Evolutionary conservation across 192 early-diverging fungal genomes (phyloP).

Genomic region (Entrophospora sp.): DNA sequence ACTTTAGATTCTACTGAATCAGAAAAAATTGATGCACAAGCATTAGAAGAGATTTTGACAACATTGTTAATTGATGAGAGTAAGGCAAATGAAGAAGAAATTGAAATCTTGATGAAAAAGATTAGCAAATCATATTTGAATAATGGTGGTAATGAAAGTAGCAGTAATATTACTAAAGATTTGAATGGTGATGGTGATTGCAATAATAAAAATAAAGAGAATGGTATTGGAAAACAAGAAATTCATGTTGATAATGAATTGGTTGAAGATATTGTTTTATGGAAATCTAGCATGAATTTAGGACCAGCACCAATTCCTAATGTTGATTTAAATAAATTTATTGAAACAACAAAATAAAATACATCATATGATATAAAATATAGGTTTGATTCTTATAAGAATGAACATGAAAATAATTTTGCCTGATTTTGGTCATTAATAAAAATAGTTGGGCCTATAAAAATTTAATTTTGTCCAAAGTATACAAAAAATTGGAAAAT

Average conservation of each 20-base stretch:
- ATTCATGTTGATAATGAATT: conserved; percentile 26
- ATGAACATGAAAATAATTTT: no score
- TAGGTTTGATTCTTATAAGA: no score
- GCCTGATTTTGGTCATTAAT: no score
- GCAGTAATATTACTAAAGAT: not conserved
- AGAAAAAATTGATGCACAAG: conserved; percentile 3
- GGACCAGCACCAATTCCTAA: conserved; percentile 33
- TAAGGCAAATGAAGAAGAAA: conserved; percentile 21
- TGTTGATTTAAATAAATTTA: no score
- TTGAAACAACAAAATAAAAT: no score
- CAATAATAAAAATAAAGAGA: conserved; percentile 21
- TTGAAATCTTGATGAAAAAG: conserved; percentile 19
- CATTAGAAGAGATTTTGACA: conserved; percentile 17
- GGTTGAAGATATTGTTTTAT: conserved; percentile 32
- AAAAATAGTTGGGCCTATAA: no score
- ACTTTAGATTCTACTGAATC: not conserved
- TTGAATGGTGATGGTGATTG: not conserved
- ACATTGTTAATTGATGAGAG: conserved; percentile 19
- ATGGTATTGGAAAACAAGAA: conserved; percentile 12
- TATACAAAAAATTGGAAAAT: no score
- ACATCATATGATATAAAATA: no score
- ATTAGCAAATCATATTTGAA: not conserved
- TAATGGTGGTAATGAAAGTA: not conserved
- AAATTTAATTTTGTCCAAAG: no score
- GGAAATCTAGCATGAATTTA: conserved; percentile 36